Evolutionary conservation across 169 alveolate genomes (phyloP).

Genomic region (Plasmodium adleri): DNA sequence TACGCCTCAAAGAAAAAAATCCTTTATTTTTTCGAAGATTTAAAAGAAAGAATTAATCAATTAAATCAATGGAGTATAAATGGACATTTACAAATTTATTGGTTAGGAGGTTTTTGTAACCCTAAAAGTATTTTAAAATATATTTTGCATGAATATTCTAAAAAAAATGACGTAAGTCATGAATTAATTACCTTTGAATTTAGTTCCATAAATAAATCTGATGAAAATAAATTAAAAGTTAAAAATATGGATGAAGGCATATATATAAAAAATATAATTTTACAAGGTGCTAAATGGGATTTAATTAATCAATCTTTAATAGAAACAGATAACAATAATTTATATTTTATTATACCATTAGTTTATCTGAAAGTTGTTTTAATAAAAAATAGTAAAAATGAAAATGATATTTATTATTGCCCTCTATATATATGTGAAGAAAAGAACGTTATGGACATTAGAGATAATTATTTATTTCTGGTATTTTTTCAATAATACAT

Average conservation of each 20-base stretch:
- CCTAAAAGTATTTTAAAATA: slow-evolving; percentile 73
- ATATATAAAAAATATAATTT: slow-evolving; percentile 88
- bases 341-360: slow-evolving; percentile 91
- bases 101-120: slow-evolving; percentile 76
- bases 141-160: slow-evolving; percentile 73
- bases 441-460: slow-evolving; percentile 81
- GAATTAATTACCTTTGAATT: slow-evolving; percentile 69
- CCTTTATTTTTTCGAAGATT: slow-evolving; percentile 53
- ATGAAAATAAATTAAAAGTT: slow-evolving; percentile 41
- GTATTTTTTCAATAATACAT: slow-evolving; percentile 6
- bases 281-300: slow-evolving; percentile 97
- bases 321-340: slow-evolving; percentile 94
- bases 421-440: slow-evolving; percentile 93
- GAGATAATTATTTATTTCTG: slow-evolving; percentile 63
- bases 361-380: slow-evolving; percentile 94
- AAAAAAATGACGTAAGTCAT: slow-evolving; percentile 67
- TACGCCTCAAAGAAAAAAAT: slow-evolving; percentile 56
- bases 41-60: slow-evolving; percentile 75
- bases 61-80: slow-evolving; percentile 70
- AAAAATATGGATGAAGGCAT: slow-evolving; percentile 91
- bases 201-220: slow-evolving; percentile 37
- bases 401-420: slow-evolving; percentile 87
- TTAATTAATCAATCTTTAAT: slow-evolving; percentile 86
- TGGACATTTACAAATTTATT: slow-evolving; percentile 53
- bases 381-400: slow-evolving; percentile 84